Evolutionary conservation across 1,139 yeast genomes (phyloP), one percentile per base, ranked within the genome.

Genomic region (Debaryomycetaceae sp.): DNA sequence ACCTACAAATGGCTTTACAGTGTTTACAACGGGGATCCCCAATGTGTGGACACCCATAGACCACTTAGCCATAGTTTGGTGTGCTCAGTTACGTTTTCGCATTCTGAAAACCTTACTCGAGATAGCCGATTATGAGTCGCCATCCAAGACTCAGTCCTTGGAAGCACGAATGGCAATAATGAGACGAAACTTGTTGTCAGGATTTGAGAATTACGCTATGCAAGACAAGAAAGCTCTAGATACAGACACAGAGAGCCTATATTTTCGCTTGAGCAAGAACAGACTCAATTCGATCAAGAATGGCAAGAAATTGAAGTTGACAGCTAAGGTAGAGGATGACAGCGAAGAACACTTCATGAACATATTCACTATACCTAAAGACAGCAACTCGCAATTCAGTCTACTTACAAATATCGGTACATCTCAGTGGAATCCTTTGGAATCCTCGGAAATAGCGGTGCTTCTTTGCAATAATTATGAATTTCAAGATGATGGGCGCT

Each of bases 1-100:
- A 0, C 75, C 77, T 1, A 53, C 78, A 0, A 81, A 93, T 57
- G 98, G 97, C 0, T 85, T 93, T 53, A 81, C 96, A 0, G 87
- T 86, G 0, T 88, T 83, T 55, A 80, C 97, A 0, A 83, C 93
- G 0, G 90, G 96, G 0, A 86, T 93, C 7, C 97, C 97, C 0
- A 77, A 76, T 6, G 97, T 93, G 0, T 93, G 98, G 97, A 85
- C 97, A 0, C 87, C 97, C 0, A 82, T 91, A 39, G 99, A 95
- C 62, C 99, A 95, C 65, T 75, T 90, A 53, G 98, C 99, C 0
- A 84, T 95, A 43, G 96, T 91, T 1, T 95, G 99, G 99, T 95
- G 99, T 65, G 87, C 84, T 48, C 98, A 93, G 60, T 67, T 90
- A 36, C 76, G 99, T 44, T 72, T 76, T 37, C 79, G 76, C 6